Evolutionary conservation across 2,329 filamentous ascomycete genomes (phyloP), one percentile per base, ranked within the genome.

Genomic region (Alternaria triticina): DNA sequence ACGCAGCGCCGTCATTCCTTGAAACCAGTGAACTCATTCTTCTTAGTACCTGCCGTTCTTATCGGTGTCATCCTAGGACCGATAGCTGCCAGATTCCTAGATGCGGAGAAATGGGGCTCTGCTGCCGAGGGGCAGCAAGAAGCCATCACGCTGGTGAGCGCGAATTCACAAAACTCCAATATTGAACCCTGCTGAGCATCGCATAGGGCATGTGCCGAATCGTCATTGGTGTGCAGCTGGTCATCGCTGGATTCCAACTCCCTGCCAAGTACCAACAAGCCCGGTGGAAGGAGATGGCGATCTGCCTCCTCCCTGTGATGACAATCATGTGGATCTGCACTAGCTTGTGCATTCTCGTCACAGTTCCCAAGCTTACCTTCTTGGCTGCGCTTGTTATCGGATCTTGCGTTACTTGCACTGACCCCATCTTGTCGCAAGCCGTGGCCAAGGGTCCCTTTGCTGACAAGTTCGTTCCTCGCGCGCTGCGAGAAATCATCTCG

Each of bases 391-490:
- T 90, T 44, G 86, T 87, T 20, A 87, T 90, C 62, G 87, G 83
- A 3, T 86, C 87, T 0, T 88, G 86, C 54, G 87, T 89, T 11
- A 88, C 87, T 4, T 88, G 84, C 59, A 90, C 87, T 0, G 88
- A 89, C 63, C 87, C 87, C 0, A 82, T 89, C n/a, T 79, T 90
- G 6, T 88, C 87, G 0, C 87, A 89, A 68, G 86, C 87, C 25
- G 83, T 89, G 15, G 88, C 87, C 17, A 89, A 89, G 72, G 87
- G 87, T 0, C 85, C 86, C 0, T 89, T 90, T 67, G 83, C 88
- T 0, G 87, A 90, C 69, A 88, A 88, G 62, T 89, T 85, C 61
- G 87, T 90, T 3, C 81, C 84, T 10, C 83, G 87, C 2, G 81
- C 84, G 4, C 79, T 90, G 5, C 83, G 87, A 27, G 86, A 89